phyloP scores from a whole-genome alignment of 768 basidiomycete genomes.

The Rhodocollybia butyracea region DNA sequence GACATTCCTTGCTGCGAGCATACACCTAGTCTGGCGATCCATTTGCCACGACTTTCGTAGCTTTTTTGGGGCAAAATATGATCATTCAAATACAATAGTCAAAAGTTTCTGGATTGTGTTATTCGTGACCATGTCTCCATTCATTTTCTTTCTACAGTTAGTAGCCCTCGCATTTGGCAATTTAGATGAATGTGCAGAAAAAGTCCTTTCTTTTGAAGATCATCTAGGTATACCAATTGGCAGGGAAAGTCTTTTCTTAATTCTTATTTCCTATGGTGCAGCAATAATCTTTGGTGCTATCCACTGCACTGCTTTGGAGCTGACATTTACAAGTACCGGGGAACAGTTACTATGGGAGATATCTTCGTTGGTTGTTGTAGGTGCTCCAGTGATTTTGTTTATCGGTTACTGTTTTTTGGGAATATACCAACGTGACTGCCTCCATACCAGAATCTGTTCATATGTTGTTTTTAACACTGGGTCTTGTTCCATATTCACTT shows the following conservation, averaged over 20 bases:
- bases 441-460: background rate
- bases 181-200: too few relatives aligned
- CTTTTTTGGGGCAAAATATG: too few relatives aligned
- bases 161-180: too few relatives aligned
- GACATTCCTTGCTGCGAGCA: too few relatives aligned
- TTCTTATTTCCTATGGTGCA: background rate
- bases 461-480: background rate
- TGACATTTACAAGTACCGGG: background rate
- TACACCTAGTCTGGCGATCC: too few relatives aligned
- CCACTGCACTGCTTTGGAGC: background rate
- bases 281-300: background rate
- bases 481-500: background rate
- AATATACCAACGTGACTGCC: background rate
- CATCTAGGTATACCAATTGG: background rate
- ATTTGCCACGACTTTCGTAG: too few relatives aligned
- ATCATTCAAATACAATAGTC: too few relatives aligned
- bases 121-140: too few relatives aligned
- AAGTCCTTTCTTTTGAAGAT: background rate
- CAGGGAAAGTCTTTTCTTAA: background rate
- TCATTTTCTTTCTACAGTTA: too few relatives aligned
- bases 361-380: background rate
- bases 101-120: too few relatives aligned
- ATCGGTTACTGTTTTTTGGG: background rate
- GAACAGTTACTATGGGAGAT: background rate
- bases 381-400: background rate